Evolutionary conservation across 352 stramenopile species (phyloP).

Genomic region (Phytophthora boehmeriae): DNA sequence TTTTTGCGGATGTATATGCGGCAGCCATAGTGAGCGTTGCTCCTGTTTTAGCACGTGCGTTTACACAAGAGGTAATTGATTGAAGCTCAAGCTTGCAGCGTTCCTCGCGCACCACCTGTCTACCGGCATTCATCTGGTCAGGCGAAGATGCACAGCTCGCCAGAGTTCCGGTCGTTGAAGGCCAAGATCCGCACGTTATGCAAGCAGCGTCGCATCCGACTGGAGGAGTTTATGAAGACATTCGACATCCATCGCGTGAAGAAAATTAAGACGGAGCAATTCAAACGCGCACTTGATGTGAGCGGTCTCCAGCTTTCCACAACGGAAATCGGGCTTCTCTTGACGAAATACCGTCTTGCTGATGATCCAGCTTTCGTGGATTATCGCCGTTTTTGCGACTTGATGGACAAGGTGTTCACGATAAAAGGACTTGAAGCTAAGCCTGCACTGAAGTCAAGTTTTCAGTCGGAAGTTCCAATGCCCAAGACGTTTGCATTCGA

Average conservation of each 20-base stretch:
- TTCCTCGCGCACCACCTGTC: not conserved
- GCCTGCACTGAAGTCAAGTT: conserved; percentile 35
- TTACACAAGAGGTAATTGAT: not conserved
- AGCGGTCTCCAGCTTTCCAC: conserved; percentile 68
- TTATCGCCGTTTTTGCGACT: conserved; percentile 83
- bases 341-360: conserved; percentile 71
- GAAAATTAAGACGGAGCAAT: conserved; percentile 84
- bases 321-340: conserved; percentile 56
- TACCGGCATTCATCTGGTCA: not conserved
- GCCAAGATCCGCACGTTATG: conserved; percentile 79
- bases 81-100: conserved; percentile 7
- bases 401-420: conserved; percentile 87
- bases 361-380: conserved; percentile 72
- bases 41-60: too few relatives aligned
- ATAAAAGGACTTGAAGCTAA: conserved; percentile 78
- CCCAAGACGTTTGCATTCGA: conserved; percentile 45
- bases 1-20: conserved; percentile 26
- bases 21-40: not conserved
- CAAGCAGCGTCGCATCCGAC: conserved; percentile 80
- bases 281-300: conserved; percentile 79
- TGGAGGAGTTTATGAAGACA: conserved; percentile 91
- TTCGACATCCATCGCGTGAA: conserved; percentile 87
- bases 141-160: conserved; percentile 63
- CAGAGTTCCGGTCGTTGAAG: conserved; percentile 83
- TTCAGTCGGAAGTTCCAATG: conserved; percentile 32